Evolutionary conservation across 768 basidiomycete genomes (phyloP), one percentile per base, ranked within the genome.

Genomic region (Agaricus sinodeliciosus): DNA sequence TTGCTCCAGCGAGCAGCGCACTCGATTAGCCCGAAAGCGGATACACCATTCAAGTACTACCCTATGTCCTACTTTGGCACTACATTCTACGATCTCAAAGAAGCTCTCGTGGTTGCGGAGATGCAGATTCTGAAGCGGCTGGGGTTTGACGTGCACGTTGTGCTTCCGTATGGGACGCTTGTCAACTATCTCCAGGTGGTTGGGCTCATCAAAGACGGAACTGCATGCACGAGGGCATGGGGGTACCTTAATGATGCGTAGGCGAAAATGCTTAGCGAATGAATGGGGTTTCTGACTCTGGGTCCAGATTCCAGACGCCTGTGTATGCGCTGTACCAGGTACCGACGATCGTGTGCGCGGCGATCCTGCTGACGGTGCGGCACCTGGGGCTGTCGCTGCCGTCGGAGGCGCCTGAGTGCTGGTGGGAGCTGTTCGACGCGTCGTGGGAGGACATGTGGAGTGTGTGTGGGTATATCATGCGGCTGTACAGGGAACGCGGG

Each of bases 71-170:
- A 93, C 69, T 94, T 90, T 65, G 84, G 89, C 12, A 79, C 78
- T 61, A 85, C 83, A 2, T 98, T 95, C 63, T 97, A 97, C 72
- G 90, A 94, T 57, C 76, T 92, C 67, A 97, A 95, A 64, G 96
- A 99, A 63, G 85, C 89, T 6, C 73, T 97, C 45, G 92, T 97
- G 18, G 87, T 94, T 12, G 84, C 88, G 1, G 96, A 99, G 69
- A 98, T 98, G 92, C 96, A 99, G 65, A 80, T 98, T 18, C 76
- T 99, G 58, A 99, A 99, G 68, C 79, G 95, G 19, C 78, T 99
- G 9, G 95, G 91, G 1, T 99, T 98, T 72, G 90, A 97, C 62
- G 90, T 95, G 37, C 86, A 90, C 60, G 90, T 95, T 42, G 88
- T 91, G 9, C 73, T 97, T 28, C 94, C 95, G 3, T 98, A 98